Evolutionary conservation across 1,284 basidiomycete genomes (phyloP), one percentile per base, ranked within the genome.

Genomic region (Leccinum laetum): DNA sequence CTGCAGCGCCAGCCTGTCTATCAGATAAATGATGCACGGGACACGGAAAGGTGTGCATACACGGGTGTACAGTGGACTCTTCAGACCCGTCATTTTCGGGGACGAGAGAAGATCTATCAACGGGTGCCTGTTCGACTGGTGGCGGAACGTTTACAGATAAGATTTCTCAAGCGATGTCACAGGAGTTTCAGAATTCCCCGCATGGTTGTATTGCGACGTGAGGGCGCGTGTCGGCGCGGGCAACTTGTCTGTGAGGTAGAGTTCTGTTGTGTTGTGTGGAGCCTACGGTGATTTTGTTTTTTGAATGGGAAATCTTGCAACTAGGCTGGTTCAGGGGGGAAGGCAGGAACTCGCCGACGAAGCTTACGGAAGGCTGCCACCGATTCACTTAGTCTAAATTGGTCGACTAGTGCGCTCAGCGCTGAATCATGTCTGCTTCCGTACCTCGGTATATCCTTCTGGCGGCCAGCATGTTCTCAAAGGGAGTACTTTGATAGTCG

Each of bases 191-290:
- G 55, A 64, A 70, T 52, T 67, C 71, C 68, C 67, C 66, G 32
- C 67, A 73, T 72, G 71, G 73, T 61, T 64, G 69, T 66, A 71
- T 75, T 75, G 56, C 58, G 35, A 58, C 56, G 53, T 64, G 49
- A 63, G 53, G 26, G 29, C 8, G 18, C 16, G 26, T 10, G 60
- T 56, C 57, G 44, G 37, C 37, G 39, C 39, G 61, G 13, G 4
- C 16, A 58, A 61, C n/a, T n/a, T 39, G 29, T 60, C 58, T 64
- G 62, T 16, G 60, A 61, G 41, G 61, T 52, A 58, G 16, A 26
- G 61, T 37, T 58, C 53, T 60, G 53, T 57, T 58, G n/a, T n/a
- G 35, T 26, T 29, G 11, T 16, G 13, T 49, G 56, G 39, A 35
- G 9, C 24, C 58, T 46, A 29, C 59, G 16, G 13, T 16, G 21